Evolutionary conservation across 2,329 filamentous ascomycete genomes (phyloP).

Genomic region (Alternaria sp.): DNA sequence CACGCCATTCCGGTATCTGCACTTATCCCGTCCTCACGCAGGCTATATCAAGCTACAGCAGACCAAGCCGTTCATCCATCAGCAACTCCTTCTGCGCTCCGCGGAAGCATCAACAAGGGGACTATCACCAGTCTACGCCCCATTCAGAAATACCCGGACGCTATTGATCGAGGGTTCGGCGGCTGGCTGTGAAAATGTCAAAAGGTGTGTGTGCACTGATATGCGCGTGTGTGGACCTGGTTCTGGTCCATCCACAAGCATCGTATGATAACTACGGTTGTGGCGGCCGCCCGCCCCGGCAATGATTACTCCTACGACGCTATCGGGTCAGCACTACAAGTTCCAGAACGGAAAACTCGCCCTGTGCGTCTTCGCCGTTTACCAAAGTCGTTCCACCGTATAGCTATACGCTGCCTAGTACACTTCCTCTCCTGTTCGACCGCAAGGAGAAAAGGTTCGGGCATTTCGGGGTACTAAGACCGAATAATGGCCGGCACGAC

Average conservation of each 20-base stretch:
- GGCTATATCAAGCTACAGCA: background rate
- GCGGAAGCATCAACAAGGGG: background rate
- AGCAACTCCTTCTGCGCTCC: background rate
- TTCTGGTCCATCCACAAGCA: background rate
- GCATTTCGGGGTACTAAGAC: background rate
- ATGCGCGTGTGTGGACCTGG: background rate
- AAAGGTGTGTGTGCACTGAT: constrained; percentile 1
- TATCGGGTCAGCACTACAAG: background rate
- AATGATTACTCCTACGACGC: background rate
- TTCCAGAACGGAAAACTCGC: background rate
- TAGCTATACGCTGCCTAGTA: background rate
- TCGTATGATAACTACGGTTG: constrained; percentile 2
- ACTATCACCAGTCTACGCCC: background rate
- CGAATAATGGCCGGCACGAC: constrained; percentile 1
- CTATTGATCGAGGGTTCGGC: background rate
- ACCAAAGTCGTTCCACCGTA: background rate
- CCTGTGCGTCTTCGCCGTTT: background rate
- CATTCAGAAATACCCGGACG: background rate
- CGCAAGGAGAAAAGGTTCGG: background rate
- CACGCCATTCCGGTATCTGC: background rate
- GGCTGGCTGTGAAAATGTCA: background rate
- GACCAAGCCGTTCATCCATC: background rate
- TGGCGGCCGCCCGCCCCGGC: background rate
- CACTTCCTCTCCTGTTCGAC: background rate
- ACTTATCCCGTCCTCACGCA: background rate